Evolutionary conservation across 192 early-diverging fungal genomes (phyloP), one percentile per base, ranked within the genome.

Genomic region (Coemansia sp.): DNA sequence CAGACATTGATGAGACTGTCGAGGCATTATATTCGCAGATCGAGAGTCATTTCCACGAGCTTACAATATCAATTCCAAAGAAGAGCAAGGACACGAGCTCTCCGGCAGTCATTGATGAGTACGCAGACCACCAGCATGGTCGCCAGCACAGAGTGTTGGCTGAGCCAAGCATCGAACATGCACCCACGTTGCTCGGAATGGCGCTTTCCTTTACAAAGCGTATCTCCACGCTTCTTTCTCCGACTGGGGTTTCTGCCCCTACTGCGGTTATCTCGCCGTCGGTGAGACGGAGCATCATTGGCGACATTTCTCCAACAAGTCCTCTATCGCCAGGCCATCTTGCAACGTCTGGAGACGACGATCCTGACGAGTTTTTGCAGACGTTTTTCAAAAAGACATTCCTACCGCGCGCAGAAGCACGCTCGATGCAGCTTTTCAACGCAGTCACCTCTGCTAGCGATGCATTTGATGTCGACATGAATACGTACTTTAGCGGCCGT

Each of bases 391-490:
- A 74, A 38, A 79, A 71, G 46, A 58, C 93, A 20, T 96, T 93
- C 59, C 65, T 98, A 65, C 91, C 93, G 10, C 88, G 90, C 59
- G 90, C 94, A 58, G 92, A 96, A 67, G 87, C 93, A n/a, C 87
- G 90, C 46, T 89, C 93, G 0, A 78, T 93, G 78, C 87, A 89
- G 40, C 86, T 69, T 19, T 84, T 78, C 43, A 72, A 77, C 20
- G 58, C 68, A 11, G 63, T 78, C 38, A 74, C 64, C 12, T 64
- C 71, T 0, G 77, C 74, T 14, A 75, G 71, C 63, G 76, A 76
- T 49, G 78, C 78, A 19, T 84, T 80, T 37, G 72, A 84, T 20
- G 49, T 70, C 10, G 75, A 77, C 44, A 43, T 68, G 22, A 71
- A 69, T 55, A 68, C 75, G 41, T 68, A 73, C 55, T 77, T 77